These are phyloP conservation scores for Daldinia childiae DNA, from an alignment of 495 filamentous ascomycete species.

Conservation along the genomic window DNA sequence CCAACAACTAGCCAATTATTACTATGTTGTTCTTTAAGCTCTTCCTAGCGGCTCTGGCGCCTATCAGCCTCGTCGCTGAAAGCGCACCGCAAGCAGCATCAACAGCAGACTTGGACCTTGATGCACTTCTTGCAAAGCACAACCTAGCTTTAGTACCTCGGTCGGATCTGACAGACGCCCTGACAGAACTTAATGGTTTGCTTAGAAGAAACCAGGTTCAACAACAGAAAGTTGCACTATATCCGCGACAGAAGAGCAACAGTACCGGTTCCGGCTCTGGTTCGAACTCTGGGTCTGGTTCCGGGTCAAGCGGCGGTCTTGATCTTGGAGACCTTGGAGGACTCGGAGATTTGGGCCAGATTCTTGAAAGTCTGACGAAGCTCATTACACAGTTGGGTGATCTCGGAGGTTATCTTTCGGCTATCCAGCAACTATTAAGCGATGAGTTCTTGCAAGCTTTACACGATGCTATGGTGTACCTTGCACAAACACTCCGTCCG, in stretches of 20 bases:
- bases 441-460: conserved; percentile 47
- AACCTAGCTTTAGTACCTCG: conserved; percentile 50
- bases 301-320: conserved; percentile 21
- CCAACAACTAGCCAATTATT: conserved; percentile 9
- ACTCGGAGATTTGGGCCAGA: conserved; percentile 41
- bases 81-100: conserved; percentile 33
- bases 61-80: conserved; percentile 40
- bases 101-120: conserved; percentile 41
- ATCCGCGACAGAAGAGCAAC: conserved; percentile 42
- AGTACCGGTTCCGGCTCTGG: conserved; percentile 20
- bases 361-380: conserved; percentile 41
- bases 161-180: conserved; percentile 50
- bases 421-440: conserved; percentile 41
- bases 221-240: conserved; percentile 40
- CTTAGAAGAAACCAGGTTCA: conserved; percentile 45
- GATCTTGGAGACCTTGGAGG: conserved; percentile 40
- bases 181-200: conserved; percentile 50
- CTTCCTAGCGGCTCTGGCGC: conserved; percentile 42
- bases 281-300: conserved; percentile 11
- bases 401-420: conserved; percentile 38
- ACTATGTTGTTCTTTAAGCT: conserved; percentile 46
- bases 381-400: conserved; percentile 34
- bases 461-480: conserved; percentile 48
- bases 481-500: conserved; percentile 46
- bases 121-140: conserved; percentile 47